These are phyloP conservation scores for Haematococcus sp. DNA, from an alignment of 139 green algal species.

Conservation along the genomic window DNA sequence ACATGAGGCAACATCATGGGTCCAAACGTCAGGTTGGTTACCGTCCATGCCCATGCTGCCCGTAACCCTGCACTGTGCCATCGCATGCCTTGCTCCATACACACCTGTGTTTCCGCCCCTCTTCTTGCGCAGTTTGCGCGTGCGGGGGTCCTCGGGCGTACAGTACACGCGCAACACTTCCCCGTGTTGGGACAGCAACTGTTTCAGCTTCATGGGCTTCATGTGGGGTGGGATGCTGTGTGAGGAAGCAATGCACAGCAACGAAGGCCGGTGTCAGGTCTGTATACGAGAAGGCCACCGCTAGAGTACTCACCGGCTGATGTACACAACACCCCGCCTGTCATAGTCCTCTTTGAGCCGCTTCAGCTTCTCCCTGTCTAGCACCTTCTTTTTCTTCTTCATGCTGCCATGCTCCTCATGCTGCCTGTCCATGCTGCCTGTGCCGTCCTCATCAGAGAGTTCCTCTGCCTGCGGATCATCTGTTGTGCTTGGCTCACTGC, in stretches of 20 bases:
- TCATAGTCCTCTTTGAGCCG: slow-evolving; percentile 50
- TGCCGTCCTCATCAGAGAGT: not conserved
- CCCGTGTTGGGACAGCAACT: slow-evolving; percentile 79
- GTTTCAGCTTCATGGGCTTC: slow-evolving; percentile 90
- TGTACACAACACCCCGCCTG: slow-evolving; percentile 79
- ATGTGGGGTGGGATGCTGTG: slow-evolving; percentile 52
- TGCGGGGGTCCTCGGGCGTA: slow-evolving; percentile 63
- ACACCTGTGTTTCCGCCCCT: slow-evolving; percentile 68
- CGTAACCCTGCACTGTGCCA: not conserved
- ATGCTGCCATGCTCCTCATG: not conserved
- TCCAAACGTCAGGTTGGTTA: not conserved
- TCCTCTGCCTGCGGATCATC: not conserved
- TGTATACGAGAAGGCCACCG: too few relatives aligned
- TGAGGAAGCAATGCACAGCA: too few relatives aligned
- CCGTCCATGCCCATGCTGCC: not conserved
- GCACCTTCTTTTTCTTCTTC: slow-evolving; percentile 42
- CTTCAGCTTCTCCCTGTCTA: slow-evolving; percentile 41
- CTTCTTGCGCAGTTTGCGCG: slow-evolving; percentile 34
- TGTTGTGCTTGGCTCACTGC: too few relatives aligned
- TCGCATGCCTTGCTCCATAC: too few relatives aligned
- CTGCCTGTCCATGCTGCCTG: not conserved
- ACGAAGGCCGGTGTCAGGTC: too few relatives aligned
- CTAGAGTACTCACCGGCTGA: slow-evolving; percentile 47
- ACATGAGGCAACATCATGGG: not conserved
- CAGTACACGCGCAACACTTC: slow-evolving; percentile 83